phyloP scores from a whole-genome alignment of 305 asterid species.

The Fraxinus albicans region DNA sequence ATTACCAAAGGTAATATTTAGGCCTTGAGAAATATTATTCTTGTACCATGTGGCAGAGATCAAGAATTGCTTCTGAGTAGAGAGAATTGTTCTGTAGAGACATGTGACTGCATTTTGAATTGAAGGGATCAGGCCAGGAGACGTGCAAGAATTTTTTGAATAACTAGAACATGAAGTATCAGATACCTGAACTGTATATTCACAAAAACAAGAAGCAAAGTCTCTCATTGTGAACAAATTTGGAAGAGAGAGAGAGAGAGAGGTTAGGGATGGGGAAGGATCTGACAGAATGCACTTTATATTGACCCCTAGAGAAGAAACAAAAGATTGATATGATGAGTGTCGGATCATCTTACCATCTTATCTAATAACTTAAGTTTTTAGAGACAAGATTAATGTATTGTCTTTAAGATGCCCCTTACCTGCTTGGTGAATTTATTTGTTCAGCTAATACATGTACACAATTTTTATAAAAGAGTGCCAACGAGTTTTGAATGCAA shows the following conservation, averaged over 20 bases:
- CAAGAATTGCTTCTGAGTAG: conserved; percentile 43
- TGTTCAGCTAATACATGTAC: too few species aligned
- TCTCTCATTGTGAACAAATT: conserved; percentile 55
- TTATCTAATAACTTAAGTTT: too few species aligned
- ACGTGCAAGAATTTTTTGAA: conserved; percentile 54
- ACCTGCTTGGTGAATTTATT: too few species aligned
- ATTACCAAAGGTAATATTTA: conserved; percentile 46
- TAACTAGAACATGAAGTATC: conserved; percentile 66
- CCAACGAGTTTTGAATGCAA: too few species aligned
- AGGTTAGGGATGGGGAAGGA: background rate
- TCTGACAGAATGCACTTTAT: background rate
- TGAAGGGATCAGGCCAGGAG: conserved; percentile 49
- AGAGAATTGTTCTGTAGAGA: conserved; percentile 44
- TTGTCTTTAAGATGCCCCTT: too few species aligned
- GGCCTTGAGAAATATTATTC: conserved; percentile 45
- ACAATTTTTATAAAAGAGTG: too few species aligned
- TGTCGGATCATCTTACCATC: background rate
- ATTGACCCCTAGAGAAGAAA: background rate
- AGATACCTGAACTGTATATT: conserved; percentile 69
- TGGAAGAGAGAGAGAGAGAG: background rate
- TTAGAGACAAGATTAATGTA: background rate
- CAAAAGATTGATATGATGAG: background rate
- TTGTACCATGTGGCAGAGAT: conserved; percentile 68
- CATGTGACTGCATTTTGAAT: conserved; percentile 58
- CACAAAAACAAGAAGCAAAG: conserved; percentile 66